Percentiles rank a stretch among this genome's conserved stretches.
phyloP scores from a whole-genome alignment of 805 yeast species.

The Saturnispora hagleri region DNA sequence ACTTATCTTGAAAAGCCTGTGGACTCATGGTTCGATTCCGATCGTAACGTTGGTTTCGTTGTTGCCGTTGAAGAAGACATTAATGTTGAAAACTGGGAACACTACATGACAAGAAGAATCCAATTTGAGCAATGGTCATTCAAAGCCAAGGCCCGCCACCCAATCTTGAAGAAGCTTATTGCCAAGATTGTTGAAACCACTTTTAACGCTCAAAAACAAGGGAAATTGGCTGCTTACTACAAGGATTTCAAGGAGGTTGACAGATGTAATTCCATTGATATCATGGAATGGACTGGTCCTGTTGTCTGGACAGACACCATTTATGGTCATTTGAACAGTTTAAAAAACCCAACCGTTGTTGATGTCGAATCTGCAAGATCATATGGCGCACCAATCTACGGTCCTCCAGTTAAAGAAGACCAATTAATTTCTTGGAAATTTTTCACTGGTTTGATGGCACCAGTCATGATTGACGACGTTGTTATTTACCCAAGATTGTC shows the following conservation, averaged over 20 bases:
- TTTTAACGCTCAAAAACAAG: slow-evolving; percentile 30
- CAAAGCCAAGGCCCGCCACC: slow-evolving; percentile 54
- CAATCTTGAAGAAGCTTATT: slow-evolving; percentile 45
- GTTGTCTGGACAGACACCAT: slow-evolving; percentile 73
- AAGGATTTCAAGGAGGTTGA: slow-evolving; percentile 31
- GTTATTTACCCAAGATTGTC: slow-evolving; percentile 28
- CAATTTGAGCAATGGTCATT: slow-evolving; percentile 58
- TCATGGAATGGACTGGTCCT: slow-evolving; percentile 71
- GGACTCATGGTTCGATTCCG: slow-evolving; percentile 52
- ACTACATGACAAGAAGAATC: slow-evolving; percentile 41
- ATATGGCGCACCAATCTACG: slow-evolving; percentile 23
- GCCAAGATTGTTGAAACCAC: slow-evolving; percentile 45
- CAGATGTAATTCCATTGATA: slow-evolving; percentile 34
- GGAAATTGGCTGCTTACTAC: slow-evolving; percentile 28
- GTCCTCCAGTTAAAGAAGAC: slow-evolving; percentile 23
- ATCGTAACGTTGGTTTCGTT: slow-evolving; percentile 43
- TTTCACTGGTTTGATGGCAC: slow-evolving; percentile 27
- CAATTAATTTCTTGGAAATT: slow-evolving; percentile 27
- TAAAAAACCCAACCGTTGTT: slow-evolving; percentile 26
- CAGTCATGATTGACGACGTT: slow-evolving; percentile 28
- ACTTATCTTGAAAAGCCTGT: slow-evolving; percentile 48
- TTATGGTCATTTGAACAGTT: slow-evolving; percentile 49
- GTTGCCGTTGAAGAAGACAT: slow-evolving; percentile 47
- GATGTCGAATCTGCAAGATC: slow-evolving; percentile 27
- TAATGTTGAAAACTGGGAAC: slow-evolving; percentile 44